Evolutionary conservation across 106 monocot species (phyloP), one percentile per base, ranked within the genome.

Genomic region (Posidonia australis): DNA sequence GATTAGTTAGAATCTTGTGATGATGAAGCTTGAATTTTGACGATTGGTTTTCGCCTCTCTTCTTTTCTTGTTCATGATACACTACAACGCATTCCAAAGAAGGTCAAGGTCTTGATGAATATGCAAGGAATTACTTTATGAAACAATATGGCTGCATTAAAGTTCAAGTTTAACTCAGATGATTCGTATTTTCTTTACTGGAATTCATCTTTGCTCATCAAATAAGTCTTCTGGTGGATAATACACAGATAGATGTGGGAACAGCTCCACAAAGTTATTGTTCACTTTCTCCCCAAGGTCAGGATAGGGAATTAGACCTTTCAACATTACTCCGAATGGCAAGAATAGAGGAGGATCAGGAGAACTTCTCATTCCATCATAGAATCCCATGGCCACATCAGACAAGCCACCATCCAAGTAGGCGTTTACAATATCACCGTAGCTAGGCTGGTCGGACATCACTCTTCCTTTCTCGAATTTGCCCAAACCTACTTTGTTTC

Each of bases 251-350:
- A 83, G 83, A 67, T 81, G 67, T 16, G 98, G 98, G 48, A 91
- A 99, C 46, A 99, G 63, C 42, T 81, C 83, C 57, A 99, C 62
- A 69, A 99, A 99, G 58, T 99, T 91, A 10, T 75, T 60, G 60
- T 80, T 99, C 17, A 99, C 78, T 64, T 76, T 87, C 54, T 85
- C 83, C 46, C 98, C 80, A 10, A 91, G 68, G 13, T 83, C 88
- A 45, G 91, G 91, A 63, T 83, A 87, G 9, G 81, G 84, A 27
- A 99, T 59, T 27, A 99, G 78, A 4, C 98, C 88, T 65, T 91
- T 99, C 65, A 99, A 54, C 29, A 99, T 99, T 57, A 99, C 91
- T 31, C 98, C 71, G 69, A 88, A 99, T 13, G 98, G 91, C 18
- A 99, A 74, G 32, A 88, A 87, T 9, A 91, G 76, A 1, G 91